These are phyloP conservation scores for Xerophyta viscosa DNA, from an alignment of 106 monocot species.

Conservation along the genomic window DNA sequence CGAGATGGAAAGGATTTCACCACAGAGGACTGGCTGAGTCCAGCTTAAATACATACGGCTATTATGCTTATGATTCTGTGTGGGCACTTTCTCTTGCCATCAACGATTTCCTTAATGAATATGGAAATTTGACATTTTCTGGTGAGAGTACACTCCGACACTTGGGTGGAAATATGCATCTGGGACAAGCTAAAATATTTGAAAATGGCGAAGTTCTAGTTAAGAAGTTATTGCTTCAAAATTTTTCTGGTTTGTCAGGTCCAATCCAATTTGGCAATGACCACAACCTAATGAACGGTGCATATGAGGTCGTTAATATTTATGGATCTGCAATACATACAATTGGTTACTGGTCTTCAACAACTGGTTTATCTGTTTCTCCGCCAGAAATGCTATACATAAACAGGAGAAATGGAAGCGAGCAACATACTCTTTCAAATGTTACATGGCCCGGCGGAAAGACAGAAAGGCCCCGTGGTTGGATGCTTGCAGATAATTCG, in stretches of 20 bases:
- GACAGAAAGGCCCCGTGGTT: slow-evolving; percentile 44
- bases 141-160: slow-evolving; percentile 7
- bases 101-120: slow-evolving; percentile 35
- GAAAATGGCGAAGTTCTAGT: slow-evolving; percentile 37
- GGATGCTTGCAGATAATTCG: slow-evolving; percentile 39
- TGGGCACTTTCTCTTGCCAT: slow-evolving; percentile 61
- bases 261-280: slow-evolving; percentile 33
- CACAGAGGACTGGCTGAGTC: slow-evolving; percentile 9
- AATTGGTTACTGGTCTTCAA: slow-evolving; percentile 55
- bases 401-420: slow-evolving; percentile 11
- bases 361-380: slow-evolving; percentile 23
- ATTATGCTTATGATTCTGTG: slow-evolving; percentile 67
- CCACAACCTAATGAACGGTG: slow-evolving; percentile 23
- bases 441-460: slow-evolving; percentile 57
- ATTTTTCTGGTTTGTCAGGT: slow-evolving; percentile 55
- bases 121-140: slow-evolving; percentile 32
- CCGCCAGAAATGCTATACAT: slow-evolving; percentile 12
- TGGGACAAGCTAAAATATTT: slow-evolving; percentile 36
- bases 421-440: slow-evolving; percentile 17
- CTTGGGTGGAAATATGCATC: slow-evolving; percentile 18
- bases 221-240: slow-evolving; percentile 29
- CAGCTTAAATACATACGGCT: slow-evolving; percentile 38
- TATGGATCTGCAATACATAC: slow-evolving; percentile 10
- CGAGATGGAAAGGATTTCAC: slow-evolving; percentile 27
- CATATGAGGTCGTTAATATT: slow-evolving; percentile 57